Base-by-base conservation (phyloP, 1,284 basidiomycete species). In the Trichosporon sp. region DNA sequence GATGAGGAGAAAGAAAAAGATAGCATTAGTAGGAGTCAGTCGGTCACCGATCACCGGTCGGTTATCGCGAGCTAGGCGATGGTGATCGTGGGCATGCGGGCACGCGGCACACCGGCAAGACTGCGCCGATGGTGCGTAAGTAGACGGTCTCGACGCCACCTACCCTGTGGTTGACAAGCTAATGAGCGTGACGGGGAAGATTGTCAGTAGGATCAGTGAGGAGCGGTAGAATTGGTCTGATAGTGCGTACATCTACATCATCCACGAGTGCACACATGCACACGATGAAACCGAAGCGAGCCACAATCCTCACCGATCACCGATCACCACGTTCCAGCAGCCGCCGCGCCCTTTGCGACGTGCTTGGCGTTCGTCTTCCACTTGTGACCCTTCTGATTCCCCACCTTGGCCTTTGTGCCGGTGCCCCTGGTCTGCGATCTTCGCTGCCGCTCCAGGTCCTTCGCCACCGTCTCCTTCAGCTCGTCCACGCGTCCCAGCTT, bases 401-500 rank as follows among this genome's bases (percentile, higher is more conserved):
- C 49, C 19, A 54, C 49, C 49, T 54, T 54, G 25, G 49, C 49
- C 49, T 54, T 54, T 25, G 49, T 29, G 7, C 49, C 25, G 27
- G 27, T 29, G 11, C 25, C 27, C 16, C 49, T 84, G 69, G 89
- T 85, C 62, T 86, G 84, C n/a, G 40, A 44, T 44, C 40, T 44
- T 21, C 85, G 83, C 1, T 85, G 85, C 73, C 86, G 88, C 7
- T 82, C 80, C 16, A 91, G 81, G 71, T 92, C 89, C 13, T 82
- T 80, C 3, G 85, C 82, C 27, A 92, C 88, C 36, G 84, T 86
- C 29, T 84, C 83, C 68, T 85, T 85, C 10, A 79, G 65, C 34
- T 70, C 69, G 60, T 73, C 73, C n/a, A 67, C 69, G 23, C 71
- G 67, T 14, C 64, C 70, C 7, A 73, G 63, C 64, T 73, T 71